Conservation (phyloP, 2,329 filamentous ascomycete genomes). For the Ramichloridium luteum region DNA sequence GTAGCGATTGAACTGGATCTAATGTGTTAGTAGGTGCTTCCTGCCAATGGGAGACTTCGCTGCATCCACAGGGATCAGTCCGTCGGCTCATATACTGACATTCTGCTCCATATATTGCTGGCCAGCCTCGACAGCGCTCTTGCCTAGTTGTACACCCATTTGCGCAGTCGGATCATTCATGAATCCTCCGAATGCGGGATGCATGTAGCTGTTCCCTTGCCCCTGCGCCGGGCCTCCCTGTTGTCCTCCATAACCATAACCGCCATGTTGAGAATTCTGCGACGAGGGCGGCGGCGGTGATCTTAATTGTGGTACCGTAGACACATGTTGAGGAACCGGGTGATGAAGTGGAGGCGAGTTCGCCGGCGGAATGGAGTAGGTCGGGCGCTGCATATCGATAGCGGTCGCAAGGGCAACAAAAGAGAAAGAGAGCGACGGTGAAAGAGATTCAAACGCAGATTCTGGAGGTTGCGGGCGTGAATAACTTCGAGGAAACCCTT, state of each 20-base stretch:
- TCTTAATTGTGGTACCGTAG: conserved; percentile 89
- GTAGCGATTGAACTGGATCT: conserved; percentile 60
- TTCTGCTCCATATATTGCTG: conserved; percentile 95
- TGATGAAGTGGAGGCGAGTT: conserved; percentile 89
- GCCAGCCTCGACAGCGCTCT: conserved; percentile 79
- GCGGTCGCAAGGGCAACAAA: too few relatives aligned
- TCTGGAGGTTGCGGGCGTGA: too few relatives aligned
- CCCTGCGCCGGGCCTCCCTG: conserved; percentile 3
- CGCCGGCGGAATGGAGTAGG: conserved; percentile 61
- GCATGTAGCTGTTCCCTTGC: conserved; percentile 25
- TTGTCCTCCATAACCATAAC: conserved; percentile 47
- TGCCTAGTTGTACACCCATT: conserved; percentile 87
- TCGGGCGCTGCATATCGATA: conserved; percentile 76
- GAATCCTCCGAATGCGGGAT: conserved; percentile 70
- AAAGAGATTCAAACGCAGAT: too few relatives aligned
- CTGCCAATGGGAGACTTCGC: too few relatives aligned
- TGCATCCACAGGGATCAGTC: too few relatives aligned
- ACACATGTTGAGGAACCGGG: conserved; percentile 95
- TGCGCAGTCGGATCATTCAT: conserved; percentile 93
- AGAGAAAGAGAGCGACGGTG: too few relatives aligned
- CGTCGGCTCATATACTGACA: too few relatives aligned
- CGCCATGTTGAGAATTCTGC: conserved; percentile 52
- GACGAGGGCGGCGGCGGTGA: conserved; percentile 75
- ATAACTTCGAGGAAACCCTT: too few relatives aligned
- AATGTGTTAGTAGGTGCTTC: too few relatives aligned